These are phyloP conservation scores for Sarocladium brachiariae DNA, from an alignment of 2,329 filamentous ascomycete species.

Conservation along the genomic window DNA sequence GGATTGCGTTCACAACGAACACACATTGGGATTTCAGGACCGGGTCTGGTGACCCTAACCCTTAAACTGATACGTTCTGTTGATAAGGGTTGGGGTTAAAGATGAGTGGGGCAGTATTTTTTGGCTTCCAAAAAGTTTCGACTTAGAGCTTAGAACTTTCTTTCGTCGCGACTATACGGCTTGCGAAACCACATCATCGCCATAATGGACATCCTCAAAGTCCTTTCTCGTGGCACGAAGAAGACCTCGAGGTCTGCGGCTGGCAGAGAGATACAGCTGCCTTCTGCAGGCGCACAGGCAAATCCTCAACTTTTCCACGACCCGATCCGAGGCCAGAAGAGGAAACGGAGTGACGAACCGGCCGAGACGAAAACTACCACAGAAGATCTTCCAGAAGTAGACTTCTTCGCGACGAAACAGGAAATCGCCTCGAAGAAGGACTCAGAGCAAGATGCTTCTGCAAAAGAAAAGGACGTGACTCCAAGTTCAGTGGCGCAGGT, in stretches of 20 bases:
- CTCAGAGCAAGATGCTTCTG: slow-evolving; percentile 12
- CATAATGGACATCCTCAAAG: slow-evolving; percentile 64
- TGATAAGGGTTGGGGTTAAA: background rate
- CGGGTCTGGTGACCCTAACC: background rate
- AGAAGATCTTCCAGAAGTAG: slow-evolving; percentile 38
- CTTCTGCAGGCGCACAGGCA: slow-evolving; percentile 55
- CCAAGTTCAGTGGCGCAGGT: slow-evolving; percentile 18
- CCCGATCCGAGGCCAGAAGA: slow-evolving; percentile 43
- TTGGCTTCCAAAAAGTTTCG: background rate
- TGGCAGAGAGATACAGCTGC: slow-evolving; percentile 38
- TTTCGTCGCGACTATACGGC: background rate
- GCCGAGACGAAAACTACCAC: slow-evolving; percentile 20
- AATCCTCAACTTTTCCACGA: slow-evolving; percentile 68
- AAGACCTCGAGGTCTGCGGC: slow-evolving; percentile 34
- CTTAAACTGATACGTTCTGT: background rate
- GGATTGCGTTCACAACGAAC: too few relatives aligned
- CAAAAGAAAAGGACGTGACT: background rate
- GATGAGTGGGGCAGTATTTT: background rate
- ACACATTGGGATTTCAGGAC: background rate
- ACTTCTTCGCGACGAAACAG: slow-evolving; percentile 52
- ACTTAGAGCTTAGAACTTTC: background rate
- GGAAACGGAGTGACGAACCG: slow-evolving; percentile 42
- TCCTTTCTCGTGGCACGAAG: slow-evolving; percentile 65
- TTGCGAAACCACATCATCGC: background rate
- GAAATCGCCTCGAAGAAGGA: slow-evolving; percentile 26